Evolutionary conservation across 2,329 filamentous ascomycete genomes (phyloP).

Genomic region (Exophiala dermatitidis): DNA sequence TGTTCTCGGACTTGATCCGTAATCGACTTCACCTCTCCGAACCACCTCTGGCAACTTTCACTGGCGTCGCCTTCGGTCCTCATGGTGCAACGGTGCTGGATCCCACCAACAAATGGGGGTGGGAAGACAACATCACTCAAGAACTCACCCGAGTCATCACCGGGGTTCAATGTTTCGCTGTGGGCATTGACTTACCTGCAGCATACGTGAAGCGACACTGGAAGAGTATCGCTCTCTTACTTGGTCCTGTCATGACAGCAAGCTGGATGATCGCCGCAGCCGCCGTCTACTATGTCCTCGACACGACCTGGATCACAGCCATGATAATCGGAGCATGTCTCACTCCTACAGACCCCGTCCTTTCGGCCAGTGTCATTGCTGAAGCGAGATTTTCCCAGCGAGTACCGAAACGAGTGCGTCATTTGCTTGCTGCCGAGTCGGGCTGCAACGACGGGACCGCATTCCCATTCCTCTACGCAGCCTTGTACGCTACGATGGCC

Average conservation of each 20-base stretch:
- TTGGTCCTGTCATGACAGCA: constrained; percentile 48
- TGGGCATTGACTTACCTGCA: constrained; percentile 82
- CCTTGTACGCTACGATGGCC: constrained; percentile 37
- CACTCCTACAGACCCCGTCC: constrained; percentile 51
- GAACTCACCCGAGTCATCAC: constrained; percentile 85
- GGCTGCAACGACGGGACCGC: constrained; percentile 51
- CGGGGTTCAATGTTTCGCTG: constrained; percentile 86
- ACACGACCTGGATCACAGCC: constrained; percentile 40
- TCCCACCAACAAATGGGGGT: constrained; percentile 64
- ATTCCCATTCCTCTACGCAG: constrained; percentile 52
- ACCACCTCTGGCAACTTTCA: constrained; percentile 62
- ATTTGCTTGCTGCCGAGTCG: constrained; percentile 48
- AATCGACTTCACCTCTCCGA: constrained; percentile 55
- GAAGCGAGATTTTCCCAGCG: constrained; percentile 48
- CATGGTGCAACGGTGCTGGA: constrained; percentile 75
- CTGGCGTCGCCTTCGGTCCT: constrained; percentile 82
- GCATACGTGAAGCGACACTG: constrained; percentile 52
- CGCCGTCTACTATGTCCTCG: constrained; percentile 44
- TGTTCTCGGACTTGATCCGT: constrained; percentile 54
- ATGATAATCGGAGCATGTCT: constrained; percentile 49
- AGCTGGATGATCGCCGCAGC: constrained; percentile 55
- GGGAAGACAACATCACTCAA: constrained; percentile 75
- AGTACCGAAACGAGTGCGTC: constrained; percentile 46
- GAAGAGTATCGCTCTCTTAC: constrained; percentile 43
- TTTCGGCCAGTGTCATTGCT: constrained; percentile 48